phyloP scores from a whole-genome alignment of 2,329 filamentous ascomycete genomes.

The Didymella keratinophila region DNA sequence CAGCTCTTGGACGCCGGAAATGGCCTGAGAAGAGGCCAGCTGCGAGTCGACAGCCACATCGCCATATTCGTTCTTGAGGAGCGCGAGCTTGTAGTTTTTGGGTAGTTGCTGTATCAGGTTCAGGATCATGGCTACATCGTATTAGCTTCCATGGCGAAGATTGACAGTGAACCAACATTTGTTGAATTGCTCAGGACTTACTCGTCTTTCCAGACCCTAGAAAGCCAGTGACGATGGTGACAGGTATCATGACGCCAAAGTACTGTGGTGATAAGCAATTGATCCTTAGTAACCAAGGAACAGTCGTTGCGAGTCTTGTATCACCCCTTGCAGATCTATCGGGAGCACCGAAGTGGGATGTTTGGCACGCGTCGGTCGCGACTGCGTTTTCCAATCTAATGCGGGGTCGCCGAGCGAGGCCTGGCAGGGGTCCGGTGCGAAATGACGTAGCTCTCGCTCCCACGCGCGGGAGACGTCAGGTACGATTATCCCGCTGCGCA shows the following conservation, averaged over 20 bases:
- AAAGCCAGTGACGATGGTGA: conserved; percentile 96
- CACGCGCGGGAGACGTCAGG: conserved; percentile 8
- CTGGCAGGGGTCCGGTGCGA: conserved; percentile 3
- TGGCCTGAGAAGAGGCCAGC: conserved; percentile 80
- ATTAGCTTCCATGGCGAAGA: conserved; percentile 1
- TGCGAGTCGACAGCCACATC: conserved; percentile 93
- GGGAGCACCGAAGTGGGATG: conserved; percentile 13
- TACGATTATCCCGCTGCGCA: conserved; percentile 18
- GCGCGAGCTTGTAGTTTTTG: conserved; percentile 85
- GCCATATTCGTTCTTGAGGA: conserved; percentile 98
- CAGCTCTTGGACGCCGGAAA: conserved; percentile 89
- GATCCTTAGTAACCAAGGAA: neutral
- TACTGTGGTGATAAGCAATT: neutral
- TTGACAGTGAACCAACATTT: conserved; percentile 14
- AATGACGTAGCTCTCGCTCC: conserved; percentile 17
- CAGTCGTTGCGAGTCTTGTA: conserved; percentile 1
- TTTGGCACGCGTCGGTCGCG: conserved; percentile 16
- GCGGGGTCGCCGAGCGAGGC: conserved; percentile 15
- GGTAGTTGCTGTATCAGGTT: conserved; percentile 92
- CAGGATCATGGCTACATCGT: conserved; percentile 72
- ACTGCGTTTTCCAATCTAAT: conserved; percentile 19
- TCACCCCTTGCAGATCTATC: conserved; percentile 10
- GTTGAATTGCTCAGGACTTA: conserved; percentile 20
- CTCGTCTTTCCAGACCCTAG: conserved; percentile 94
- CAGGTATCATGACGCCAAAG: conserved; percentile 66